These are phyloP conservation scores for Diaporthe sp. DNA, from an alignment of 2,329 filamentous ascomycete genomes.

Conservation along the genomic window DNA sequence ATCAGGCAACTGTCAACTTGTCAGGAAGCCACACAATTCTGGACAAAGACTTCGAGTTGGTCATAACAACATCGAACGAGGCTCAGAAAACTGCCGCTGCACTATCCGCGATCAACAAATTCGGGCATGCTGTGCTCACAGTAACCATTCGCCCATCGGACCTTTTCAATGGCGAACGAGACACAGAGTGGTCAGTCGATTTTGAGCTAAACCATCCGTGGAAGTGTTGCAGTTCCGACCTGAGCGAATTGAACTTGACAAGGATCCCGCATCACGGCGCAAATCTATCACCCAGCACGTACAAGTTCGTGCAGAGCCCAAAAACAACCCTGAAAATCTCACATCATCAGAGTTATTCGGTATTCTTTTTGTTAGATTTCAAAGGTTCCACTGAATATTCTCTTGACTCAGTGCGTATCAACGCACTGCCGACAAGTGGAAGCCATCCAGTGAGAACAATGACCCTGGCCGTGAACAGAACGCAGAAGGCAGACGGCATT, in stretches of 20 bases:
- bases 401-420: background rate
- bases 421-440: background rate
- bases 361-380: background rate
- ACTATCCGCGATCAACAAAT: background rate
- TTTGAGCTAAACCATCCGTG: background rate
- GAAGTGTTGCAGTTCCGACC: background rate
- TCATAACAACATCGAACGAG: background rate
- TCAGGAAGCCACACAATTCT: background rate
- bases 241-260: background rate
- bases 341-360: background rate
- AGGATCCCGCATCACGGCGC: background rate
- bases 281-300: background rate
- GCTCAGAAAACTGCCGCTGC: background rate
- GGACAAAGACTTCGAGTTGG: background rate
- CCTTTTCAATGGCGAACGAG: background rate
- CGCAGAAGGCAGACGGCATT: no score
- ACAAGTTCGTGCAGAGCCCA: background rate
- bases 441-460: background rate
- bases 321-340: background rate
- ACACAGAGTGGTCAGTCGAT: background rate
- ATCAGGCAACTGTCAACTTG: background rate
- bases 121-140: background rate
- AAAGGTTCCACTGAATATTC: background rate
- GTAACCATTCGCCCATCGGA: background rate
- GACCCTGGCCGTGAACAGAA: background rate